Evolutionary conservation across 2,329 filamentous ascomycete genomes (phyloP).

Genomic region (Ophiostoma perfectum): DNA sequence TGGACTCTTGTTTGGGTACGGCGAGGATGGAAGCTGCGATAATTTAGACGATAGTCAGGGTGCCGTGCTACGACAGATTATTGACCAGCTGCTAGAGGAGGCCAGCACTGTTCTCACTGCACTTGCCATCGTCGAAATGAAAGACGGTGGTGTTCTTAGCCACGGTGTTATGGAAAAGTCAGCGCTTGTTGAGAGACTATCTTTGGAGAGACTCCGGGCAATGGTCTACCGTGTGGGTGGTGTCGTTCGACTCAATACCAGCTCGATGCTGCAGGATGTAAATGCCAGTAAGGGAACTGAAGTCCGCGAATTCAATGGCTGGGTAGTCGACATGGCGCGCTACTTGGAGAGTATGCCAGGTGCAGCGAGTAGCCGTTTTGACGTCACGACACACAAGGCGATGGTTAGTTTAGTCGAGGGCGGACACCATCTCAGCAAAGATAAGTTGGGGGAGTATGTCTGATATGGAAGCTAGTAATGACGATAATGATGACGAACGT

Average conservation of each 20-base stretch:
- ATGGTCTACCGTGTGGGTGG: constrained; percentile 45
- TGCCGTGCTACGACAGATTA: constrained; percentile 45
- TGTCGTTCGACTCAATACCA: constrained; percentile 50
- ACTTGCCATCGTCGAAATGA: constrained; percentile 56
- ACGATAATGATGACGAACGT: not conserved
- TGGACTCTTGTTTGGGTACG: constrained; percentile 63
- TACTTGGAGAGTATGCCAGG: constrained; percentile 23
- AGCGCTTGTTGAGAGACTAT: constrained; percentile 39
- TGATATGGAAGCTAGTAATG: not conserved
- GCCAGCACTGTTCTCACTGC: constrained; percentile 65
- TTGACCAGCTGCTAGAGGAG: constrained; percentile 68
- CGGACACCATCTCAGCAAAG: constrained; percentile 6
- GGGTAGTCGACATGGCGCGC: constrained; percentile 29
- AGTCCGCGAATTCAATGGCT: constrained; percentile 54
- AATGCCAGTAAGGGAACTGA: constrained; percentile 48
- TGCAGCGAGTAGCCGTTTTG: constrained; percentile 10
- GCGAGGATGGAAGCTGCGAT: constrained; percentile 31
- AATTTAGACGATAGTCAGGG: constrained; percentile 27
- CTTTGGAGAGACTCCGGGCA: constrained; percentile 37
- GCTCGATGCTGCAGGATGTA: constrained; percentile 59
- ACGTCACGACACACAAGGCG: constrained; percentile 26
- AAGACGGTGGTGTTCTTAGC: constrained; percentile 37
- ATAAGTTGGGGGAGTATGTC: constrained; percentile 19
- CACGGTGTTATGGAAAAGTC: too few relatives aligned
- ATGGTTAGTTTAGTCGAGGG: constrained; percentile 29